Conservation (phyloP, 129 eudicot species). For the Helianthus annuus region DNA sequence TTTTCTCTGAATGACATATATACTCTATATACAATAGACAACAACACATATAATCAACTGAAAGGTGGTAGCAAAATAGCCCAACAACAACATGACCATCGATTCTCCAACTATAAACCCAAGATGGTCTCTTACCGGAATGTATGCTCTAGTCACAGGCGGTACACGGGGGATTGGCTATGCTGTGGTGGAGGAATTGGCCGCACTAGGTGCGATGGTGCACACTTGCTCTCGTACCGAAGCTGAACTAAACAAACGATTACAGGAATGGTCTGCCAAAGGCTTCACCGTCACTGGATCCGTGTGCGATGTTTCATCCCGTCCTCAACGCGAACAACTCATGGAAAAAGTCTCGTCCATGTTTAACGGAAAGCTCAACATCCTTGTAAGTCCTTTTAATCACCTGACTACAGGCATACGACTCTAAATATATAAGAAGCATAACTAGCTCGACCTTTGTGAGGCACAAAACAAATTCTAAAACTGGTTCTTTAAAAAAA, state of each 20-base stretch:
- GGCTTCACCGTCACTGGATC: slow-evolving; percentile 65
- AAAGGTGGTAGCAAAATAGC: background rate
- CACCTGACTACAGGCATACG: background rate
- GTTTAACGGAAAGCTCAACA: slow-evolving; percentile 75
- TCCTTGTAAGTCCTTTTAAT: slow-evolving; percentile 53
- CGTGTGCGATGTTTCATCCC: slow-evolving; percentile 62
- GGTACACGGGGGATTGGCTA: slow-evolving; percentile 90
- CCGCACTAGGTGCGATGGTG: slow-evolving; percentile 61
- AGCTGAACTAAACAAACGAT: slow-evolving; percentile 47
- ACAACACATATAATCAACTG: too few relatives aligned
- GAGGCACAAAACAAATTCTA: too few relatives aligned
- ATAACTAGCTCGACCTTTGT: too few relatives aligned
- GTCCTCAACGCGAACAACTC: slow-evolving; percentile 58
- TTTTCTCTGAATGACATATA: too few relatives aligned
- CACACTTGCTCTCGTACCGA: slow-evolving; percentile 75
- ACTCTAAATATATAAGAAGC: too few relatives aligned
- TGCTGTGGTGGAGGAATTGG: slow-evolving; percentile 76
- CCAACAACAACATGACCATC: background rate
- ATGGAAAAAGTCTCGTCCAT: slow-evolving; percentile 48
- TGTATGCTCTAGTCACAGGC: slow-evolving; percentile 77
- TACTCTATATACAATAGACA: too few relatives aligned
- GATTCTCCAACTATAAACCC: slow-evolving; percentile 31
- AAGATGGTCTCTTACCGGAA: slow-evolving; percentile 71
- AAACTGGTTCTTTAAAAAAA: too few relatives aligned
- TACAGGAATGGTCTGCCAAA: slow-evolving; percentile 64